Evolutionary conservation across 2,329 filamentous ascomycete species (phyloP), one percentile per base, ranked within the genome.

Genomic region (Thelonectria blattea): DNA sequence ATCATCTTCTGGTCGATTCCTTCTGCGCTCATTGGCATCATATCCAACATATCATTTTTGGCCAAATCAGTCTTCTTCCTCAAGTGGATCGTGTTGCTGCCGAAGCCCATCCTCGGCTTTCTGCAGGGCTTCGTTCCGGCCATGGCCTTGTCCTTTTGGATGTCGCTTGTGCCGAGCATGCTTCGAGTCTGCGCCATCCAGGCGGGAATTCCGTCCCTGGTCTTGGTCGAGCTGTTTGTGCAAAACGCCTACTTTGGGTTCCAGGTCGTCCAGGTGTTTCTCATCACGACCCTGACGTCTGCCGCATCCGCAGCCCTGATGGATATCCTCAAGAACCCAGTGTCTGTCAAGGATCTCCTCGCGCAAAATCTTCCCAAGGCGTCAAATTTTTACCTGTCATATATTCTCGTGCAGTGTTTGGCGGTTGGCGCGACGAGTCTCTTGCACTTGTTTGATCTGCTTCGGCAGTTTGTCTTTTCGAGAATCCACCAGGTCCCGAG

Each of bases 231-330:
- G 75, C 81, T 98, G 9, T 93, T 92, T 60, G 93, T 92, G 0
- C 92, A 98, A 73, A 95, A 93, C 71, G 91, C 88, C 68, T 98
- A 96, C 81, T 99, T 97, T 71, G 87, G 85, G 47, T 96, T 96
- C 79, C 92, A 95, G 75, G 87, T 98, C 45, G 83, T 97, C 18
- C 93, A 98, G 73, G 91, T 97, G 46, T 98, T 98, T 79, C 79
- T 98, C 58, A 87, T 98, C 50, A 88, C 91, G 0, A 97, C 94
- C 0, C 67, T 98, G 30, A 85, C 91, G 2, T 94, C 92, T 15
- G 89, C 92, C 1, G 93, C 93, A 10, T 87, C 92, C 3, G 85
- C 89, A 7, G 87, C 91, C 0, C 82, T 88, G 2, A 78, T 83
- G 22, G 69, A 86, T 18, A 88, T 96, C 49, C 79, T 88, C 14